Conservation (phyloP, 164 flowering plant species). For the Tinospora cordifolia region DNA sequence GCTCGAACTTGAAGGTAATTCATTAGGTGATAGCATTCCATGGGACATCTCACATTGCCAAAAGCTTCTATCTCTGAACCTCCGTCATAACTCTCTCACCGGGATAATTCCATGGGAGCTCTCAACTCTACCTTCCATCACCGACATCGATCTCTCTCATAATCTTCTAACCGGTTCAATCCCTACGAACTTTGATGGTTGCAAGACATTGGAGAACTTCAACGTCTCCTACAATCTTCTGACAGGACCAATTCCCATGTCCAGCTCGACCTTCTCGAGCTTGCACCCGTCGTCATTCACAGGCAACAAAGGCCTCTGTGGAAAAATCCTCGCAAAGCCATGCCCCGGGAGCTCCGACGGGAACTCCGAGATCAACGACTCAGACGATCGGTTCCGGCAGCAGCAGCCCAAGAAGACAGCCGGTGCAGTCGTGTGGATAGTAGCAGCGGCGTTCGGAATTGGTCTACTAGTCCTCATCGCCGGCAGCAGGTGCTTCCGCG, state of each 20-base stretch:
- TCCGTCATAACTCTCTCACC: slow-evolving; percentile 46
- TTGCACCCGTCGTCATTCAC: slow-evolving; percentile 70
- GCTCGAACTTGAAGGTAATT: slow-evolving; percentile 61
- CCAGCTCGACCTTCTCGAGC: slow-evolving; percentile 50
- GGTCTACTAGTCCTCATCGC: slow-evolving; percentile 61
- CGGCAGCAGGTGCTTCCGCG: slow-evolving; percentile 41
- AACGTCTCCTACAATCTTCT: slow-evolving; percentile 72
- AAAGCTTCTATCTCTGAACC: slow-evolving; percentile 56
- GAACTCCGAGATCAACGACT: slow-evolving; percentile 7
- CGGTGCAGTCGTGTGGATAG: slow-evolving; percentile 71
- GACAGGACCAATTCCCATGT: slow-evolving; percentile 59
- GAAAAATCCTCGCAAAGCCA: slow-evolving; percentile 37
- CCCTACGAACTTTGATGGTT: slow-evolving; percentile 60
- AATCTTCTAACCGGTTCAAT: slow-evolving; percentile 67
- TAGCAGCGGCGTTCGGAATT: slow-evolving; percentile 65
- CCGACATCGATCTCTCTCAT: slow-evolving; percentile 67
- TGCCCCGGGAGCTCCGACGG: slow-evolving; percentile 27
- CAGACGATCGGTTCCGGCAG: slow-evolving; percentile 12
- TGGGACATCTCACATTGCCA: slow-evolving; percentile 71
- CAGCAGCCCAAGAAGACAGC: slow-evolving; percentile 44
- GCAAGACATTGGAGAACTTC: slow-evolving; percentile 62
- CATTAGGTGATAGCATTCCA: slow-evolving; percentile 58
- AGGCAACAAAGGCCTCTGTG: slow-evolving; percentile 78
- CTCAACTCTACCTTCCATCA: slow-evolving; percentile 60
- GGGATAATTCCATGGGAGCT: slow-evolving; percentile 85